These are phyloP conservation scores for Euphorbia schlechtendalii DNA, from an alignment of 441 rosid species.

Conservation along the genomic window DNA sequence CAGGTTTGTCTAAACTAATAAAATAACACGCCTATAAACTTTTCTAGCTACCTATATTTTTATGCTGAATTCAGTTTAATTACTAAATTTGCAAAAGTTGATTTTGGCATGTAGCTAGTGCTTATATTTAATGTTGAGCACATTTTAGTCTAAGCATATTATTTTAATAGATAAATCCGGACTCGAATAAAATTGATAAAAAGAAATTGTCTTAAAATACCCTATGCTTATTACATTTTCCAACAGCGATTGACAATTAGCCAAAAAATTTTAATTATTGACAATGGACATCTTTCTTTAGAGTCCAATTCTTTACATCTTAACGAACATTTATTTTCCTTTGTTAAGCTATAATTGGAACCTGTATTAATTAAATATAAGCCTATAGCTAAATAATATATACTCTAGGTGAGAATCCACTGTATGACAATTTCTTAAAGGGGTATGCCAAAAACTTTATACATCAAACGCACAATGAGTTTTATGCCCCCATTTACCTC, in stretches of 20 bases:
- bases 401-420: slow-evolving; percentile 12
- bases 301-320: slow-evolving; percentile 16
- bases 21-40: background rate
- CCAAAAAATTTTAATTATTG: no score
- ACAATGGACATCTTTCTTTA: slow-evolving; percentile 19
- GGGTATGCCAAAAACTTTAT: background rate
- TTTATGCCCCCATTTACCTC: background rate
- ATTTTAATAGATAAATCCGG: no score
- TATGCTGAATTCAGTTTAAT: no score
- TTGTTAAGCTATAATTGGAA: slow-evolving; percentile 20
- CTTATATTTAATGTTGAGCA: no score
- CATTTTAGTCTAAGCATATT: no score
- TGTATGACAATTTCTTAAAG: slow-evolving; percentile 8
- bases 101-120: no score
- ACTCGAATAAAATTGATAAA: no score
- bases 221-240: no score
- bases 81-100: no score
- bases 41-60: no score
- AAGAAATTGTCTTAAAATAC: no score
- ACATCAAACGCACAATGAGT: background rate
- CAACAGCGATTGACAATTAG: no score
- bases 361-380: background rate
- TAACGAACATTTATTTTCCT: background rate
- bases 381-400: background rate
- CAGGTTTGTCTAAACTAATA: background rate